Evolutionary conservation across 1,284 basidiomycete species (phyloP).

Genomic region (Apiotrichum domesticum): DNA sequence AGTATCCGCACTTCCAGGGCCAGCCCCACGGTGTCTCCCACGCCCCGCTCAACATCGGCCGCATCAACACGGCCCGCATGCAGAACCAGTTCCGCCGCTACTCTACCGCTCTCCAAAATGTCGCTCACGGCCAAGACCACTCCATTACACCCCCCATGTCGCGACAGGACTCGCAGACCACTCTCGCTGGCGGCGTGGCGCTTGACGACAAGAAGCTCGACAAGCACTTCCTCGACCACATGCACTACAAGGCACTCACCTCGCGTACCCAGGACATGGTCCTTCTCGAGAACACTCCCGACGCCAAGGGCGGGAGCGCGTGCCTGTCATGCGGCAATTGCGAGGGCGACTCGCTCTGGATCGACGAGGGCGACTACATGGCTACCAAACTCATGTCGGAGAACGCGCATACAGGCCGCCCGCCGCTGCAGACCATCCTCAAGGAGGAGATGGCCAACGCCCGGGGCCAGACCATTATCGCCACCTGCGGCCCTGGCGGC

Average conservation of each 20-base stretch:
- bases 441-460: constrained; percentile 60
- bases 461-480: constrained; percentile 59
- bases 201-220: background rate
- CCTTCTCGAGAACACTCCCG: constrained; percentile 13
- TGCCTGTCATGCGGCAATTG: constrained; percentile 4
- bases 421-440: constrained; percentile 62
- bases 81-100: background rate
- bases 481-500: constrained; percentile 26
- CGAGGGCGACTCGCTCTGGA: constrained; percentile 42
- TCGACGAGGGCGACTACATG: constrained; percentile 61
- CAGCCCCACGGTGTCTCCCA: constrained; percentile 7
- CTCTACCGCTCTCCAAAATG: no score
- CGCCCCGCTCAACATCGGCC: background rate
- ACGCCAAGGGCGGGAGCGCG: constrained; percentile 1
- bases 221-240: background rate
- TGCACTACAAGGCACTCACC: constrained; percentile 7
- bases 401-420: constrained; percentile 64
- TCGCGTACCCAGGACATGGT: constrained; percentile 15
- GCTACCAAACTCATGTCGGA: constrained; percentile 67
- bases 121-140: no score
- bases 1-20: background rate
- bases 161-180: background rate
- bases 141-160: no score
- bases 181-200: background rate
- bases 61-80: background rate